A percentile compares a stretch with the other conserved stretches of the same genome.
Evolutionary conservation across 2,329 filamentous ascomycete genomes (phyloP).

Genomic region (Periconia sp.): DNA sequence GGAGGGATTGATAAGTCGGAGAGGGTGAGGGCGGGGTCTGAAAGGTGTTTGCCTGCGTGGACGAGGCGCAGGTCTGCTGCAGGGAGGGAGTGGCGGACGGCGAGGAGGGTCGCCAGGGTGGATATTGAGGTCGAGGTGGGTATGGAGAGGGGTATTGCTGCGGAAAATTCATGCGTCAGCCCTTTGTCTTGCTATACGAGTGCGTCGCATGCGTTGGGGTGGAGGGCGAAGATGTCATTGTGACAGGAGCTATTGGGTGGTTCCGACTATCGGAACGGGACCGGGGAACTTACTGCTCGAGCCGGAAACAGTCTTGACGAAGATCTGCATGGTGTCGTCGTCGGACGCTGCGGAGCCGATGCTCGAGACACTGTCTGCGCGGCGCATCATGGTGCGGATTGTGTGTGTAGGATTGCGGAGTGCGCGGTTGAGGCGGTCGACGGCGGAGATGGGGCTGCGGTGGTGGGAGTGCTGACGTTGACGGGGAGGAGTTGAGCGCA

Average conservation of each 20-base stretch:
- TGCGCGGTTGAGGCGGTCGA: conserved; percentile 4
- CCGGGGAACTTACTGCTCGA: conserved; percentile 56
- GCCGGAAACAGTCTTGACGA: conserved; percentile 65
- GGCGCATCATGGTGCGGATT: conserved; percentile 36
- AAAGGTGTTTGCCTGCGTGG: conserved; percentile 64
- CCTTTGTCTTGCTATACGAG: neutral
- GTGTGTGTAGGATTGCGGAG: conserved; percentile 8
- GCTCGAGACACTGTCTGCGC: conserved; percentile 49
- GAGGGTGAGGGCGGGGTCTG: conserved; percentile 50
- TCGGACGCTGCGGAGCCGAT: conserved; percentile 51
- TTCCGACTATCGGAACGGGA: conserved; percentile 22
- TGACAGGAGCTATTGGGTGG: conserved; percentile 24
- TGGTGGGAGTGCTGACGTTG: neutral
- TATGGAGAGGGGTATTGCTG: conserved; percentile 64
- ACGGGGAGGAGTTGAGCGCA: conserved; percentile 2
- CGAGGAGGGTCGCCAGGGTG: conserved; percentile 63
- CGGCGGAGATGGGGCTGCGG: neutral
- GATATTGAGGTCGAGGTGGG: conserved; percentile 60
- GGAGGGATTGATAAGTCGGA: conserved; percentile 55
- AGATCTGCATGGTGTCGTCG: conserved; percentile 65
- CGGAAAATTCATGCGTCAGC: conserved; percentile 21
- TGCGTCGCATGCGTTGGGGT: neutral
- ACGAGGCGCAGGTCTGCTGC: conserved; percentile 60
- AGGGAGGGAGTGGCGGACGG: conserved; percentile 62
- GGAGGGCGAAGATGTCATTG: conserved; percentile 7